Conservation (phyloP, 352 stramenopile genomes). For the Pythium oligandrum region DNA sequence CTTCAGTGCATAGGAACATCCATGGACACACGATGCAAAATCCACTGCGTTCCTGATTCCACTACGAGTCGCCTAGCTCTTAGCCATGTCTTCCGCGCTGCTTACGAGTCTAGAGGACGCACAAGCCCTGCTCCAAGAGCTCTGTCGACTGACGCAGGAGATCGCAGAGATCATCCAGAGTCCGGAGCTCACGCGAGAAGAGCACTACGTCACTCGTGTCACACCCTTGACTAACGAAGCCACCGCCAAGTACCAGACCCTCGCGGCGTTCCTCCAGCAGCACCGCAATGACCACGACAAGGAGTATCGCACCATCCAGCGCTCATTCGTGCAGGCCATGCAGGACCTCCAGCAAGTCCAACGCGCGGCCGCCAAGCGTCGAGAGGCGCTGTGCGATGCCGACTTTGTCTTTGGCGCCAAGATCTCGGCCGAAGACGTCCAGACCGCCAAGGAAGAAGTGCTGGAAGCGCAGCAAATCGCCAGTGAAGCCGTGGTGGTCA, state of each 20-base stretch:
- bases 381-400: constrained; percentile 61
- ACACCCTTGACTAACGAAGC: constrained; percentile 50
- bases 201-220: constrained; percentile 46
- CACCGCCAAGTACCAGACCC: constrained; percentile 50
- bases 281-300: constrained; percentile 52
- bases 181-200: constrained; percentile 37
- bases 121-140: constrained; percentile 22
- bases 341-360: constrained; percentile 67
- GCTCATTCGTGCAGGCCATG: constrained; percentile 59
- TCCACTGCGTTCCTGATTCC: too few relatives aligned
- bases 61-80: too few relatives aligned
- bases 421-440: constrained; percentile 60
- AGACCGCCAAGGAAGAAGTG: constrained; percentile 76
- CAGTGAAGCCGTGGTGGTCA: constrained; percentile 56
- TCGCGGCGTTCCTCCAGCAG: constrained; percentile 57
- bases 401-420: constrained; percentile 57
- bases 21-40: too few relatives aligned
- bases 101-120: constrained; percentile 49
- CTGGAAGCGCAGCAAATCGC: constrained; percentile 58
- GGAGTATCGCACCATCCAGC: constrained; percentile 47
- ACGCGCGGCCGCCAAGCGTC: constrained; percentile 37
- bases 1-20: too few relatives aligned
- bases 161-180: constrained; percentile 33
- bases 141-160: constrained; percentile 30
- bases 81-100: constrained; percentile 3